phyloP scores from a whole-genome alignment of 176 grass and related monocot genomes.

The Bothriochloa decipiens region DNA sequence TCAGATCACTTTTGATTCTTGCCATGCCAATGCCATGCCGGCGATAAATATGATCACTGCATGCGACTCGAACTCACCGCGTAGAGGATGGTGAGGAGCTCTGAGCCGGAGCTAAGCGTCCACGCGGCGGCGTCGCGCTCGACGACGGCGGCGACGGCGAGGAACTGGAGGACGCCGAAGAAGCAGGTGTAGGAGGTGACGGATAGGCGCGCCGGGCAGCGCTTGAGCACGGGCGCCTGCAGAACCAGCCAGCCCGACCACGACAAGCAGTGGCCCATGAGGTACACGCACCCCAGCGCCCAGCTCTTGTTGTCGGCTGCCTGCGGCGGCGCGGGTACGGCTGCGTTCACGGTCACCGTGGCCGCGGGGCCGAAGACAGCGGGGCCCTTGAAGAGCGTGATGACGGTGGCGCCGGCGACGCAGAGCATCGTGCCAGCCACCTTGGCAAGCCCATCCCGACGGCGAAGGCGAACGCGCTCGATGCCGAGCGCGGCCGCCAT shows the following conservation, averaged over 20 bases:
- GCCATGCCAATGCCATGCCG: not conserved
- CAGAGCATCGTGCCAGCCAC: slow-evolving; percentile 45
- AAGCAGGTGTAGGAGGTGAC: slow-evolving; percentile 12
- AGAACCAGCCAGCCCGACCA: slow-evolving; percentile 54
- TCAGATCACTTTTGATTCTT: not conserved
- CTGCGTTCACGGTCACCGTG: not conserved
- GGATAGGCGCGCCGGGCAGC: not conserved
- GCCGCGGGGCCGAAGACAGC: not conserved
- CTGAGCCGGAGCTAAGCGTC: not conserved
- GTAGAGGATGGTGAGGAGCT: slow-evolving; percentile 20
- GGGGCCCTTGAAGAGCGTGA: not conserved
- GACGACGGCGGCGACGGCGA: slow-evolving; percentile 9
- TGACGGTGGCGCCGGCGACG: not conserved
- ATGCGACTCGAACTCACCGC: slow-evolving; percentile 20
- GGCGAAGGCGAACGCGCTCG: slow-evolving; percentile 75
- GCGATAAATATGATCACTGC: too few relatives aligned
- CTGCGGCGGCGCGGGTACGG: not conserved
- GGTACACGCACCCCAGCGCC: slow-evolving; percentile 86
- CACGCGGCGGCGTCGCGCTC: not conserved
- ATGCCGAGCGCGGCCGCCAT: slow-evolving; percentile 87
- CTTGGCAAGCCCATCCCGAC: slow-evolving; percentile 81
- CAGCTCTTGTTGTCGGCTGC: slow-evolving; percentile 57
- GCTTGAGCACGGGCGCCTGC: slow-evolving; percentile 5
- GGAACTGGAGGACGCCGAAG: slow-evolving; percentile 14
- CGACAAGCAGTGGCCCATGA: slow-evolving; percentile 92